Evolutionary conservation across 768 basidiomycete species (phyloP), one percentile per base, ranked within the genome.

Genomic region (Termitomyces sp.): DNA sequence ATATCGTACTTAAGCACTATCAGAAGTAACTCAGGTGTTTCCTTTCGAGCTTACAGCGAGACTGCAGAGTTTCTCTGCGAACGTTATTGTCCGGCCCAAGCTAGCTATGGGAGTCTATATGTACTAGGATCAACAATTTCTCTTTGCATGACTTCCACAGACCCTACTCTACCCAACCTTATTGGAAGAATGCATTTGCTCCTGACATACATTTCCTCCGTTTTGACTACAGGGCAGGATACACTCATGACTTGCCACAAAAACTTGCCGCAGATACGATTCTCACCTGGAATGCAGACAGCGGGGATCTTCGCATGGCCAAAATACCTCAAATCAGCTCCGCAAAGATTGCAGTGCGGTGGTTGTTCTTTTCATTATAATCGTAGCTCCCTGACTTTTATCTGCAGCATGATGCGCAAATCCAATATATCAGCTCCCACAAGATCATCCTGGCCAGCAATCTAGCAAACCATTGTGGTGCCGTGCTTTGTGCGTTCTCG

Each of bases 1-100:
- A 31, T 14, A 17, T 32, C 14, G 7, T 32, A 15, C 56, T 57
- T 14, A 37, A 43, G 15, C 42, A 40, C 4, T 12, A 47, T 47
- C 48, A 49, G 10, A 31, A 31, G 48, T 17, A 15, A 31, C 7
- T 49, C 7, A 5, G 48, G 48, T 52, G 40, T 59, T 45, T 10
- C 45, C 25, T 60, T 60, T 20, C 52, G 59, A 55, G 59, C 52
- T 45, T 42, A 60, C 52, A 47, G 45, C 25, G 32, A 12, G 52
- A 54, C 59, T 45, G 59, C 52, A 48, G 52, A 60, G 45, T 52
- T 60, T 54, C 52, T 60, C 31, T 42, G 59, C 4, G 59, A 60
- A 46, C 29, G 43, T 31, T 20, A 53, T 37, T 60, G 50, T 60
- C 52, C 59, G 9, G 59, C 51, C 11, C n/a, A 60, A 47, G 58